Evolutionary conservation across 768 basidiomycete genomes (phyloP), one percentile per base, ranked within the genome.

Genomic region (Pleurotus sapidus): DNA sequence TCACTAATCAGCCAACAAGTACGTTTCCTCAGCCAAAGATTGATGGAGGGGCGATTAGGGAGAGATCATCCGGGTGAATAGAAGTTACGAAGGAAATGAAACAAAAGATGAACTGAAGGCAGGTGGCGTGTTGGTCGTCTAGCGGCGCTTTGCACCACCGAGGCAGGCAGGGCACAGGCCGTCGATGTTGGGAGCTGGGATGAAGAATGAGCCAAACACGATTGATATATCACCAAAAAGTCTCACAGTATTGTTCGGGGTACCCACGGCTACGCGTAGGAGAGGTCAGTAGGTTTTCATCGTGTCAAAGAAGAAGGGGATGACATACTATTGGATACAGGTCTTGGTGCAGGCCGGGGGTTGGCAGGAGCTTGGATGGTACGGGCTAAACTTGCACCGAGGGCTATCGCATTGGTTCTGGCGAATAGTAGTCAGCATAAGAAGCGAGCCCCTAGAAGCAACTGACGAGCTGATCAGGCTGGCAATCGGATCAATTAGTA

Each of bases 301-400:
- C 8, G 30, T 9, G 30, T 34, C 30, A 34, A 34, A 34, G 30
- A 34, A 34, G 30, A 8, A 3, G 11, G 38, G 20, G 43, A 38
- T 12, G 1, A 68, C 73, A 59, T 64, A 84, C 82, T 79, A 81
- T 64, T 83, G 82, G 65, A 71, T 75, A 55, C 80, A 81, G 2
- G 67, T 72, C 51, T 66, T 66, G 46, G 53, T 73, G 70, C 80
- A 81, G 2, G 20, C 25, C 0, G 74, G 75, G 3, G 66, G 69
- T 3, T 47, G 59, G 49, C 78, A 79, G 38, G 66, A 68, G 4
- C 58, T 57, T 1, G 78, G 78, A 59, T 81, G 80, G 55, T 53
- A 39, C 12, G 82, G 75, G 50, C 84, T 85, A 63, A 85, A 84
- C 57, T 71, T 81, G 69, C 86, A 87, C 46, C 69, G 71, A 30